These are phyloP conservation scores for Trichocomaceae sp. DNA, from an alignment of 2,329 filamentous ascomycete genomes.

Conservation along the genomic window DNA sequence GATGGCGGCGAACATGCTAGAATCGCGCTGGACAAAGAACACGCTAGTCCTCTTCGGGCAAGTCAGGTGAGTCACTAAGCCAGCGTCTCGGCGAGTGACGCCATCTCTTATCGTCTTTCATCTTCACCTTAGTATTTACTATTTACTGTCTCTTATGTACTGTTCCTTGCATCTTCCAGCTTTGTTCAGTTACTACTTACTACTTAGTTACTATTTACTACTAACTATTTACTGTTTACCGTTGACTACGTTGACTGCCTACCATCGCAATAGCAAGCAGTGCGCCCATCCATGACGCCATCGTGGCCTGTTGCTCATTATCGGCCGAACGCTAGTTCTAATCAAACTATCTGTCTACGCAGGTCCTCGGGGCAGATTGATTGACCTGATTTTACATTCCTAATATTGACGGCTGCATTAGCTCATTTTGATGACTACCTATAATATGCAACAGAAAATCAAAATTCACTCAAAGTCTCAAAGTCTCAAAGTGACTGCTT, in stretches of 20 bases:
- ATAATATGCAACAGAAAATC: no score
- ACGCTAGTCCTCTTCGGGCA: neutral
- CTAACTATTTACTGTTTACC: no score
- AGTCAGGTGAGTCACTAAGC: slow-evolving; percentile 1
- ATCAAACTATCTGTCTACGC: no score
- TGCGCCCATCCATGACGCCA: slow-evolving; percentile 7
- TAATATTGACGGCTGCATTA: no score
- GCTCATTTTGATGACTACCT: no score
- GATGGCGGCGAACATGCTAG: neutral
- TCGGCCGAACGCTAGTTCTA: neutral
- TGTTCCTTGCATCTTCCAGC: neutral
- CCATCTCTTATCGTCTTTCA: neutral
- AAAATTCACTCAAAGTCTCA: no score
- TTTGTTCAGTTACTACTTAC: neutral
- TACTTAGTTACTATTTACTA: neutral
- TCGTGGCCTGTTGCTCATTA: neutral
- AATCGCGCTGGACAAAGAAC: neutral
- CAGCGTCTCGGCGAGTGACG: neutral
- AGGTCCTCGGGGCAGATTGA: no score
- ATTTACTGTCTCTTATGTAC: neutral
- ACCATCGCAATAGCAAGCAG: neutral
- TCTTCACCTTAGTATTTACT: neutral
- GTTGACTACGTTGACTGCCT: no score
- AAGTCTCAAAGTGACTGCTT: no score
- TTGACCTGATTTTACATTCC: no score